Base-by-base conservation (phyloP, 139 green algal genomes). In the Chlorella sp. region DNA sequence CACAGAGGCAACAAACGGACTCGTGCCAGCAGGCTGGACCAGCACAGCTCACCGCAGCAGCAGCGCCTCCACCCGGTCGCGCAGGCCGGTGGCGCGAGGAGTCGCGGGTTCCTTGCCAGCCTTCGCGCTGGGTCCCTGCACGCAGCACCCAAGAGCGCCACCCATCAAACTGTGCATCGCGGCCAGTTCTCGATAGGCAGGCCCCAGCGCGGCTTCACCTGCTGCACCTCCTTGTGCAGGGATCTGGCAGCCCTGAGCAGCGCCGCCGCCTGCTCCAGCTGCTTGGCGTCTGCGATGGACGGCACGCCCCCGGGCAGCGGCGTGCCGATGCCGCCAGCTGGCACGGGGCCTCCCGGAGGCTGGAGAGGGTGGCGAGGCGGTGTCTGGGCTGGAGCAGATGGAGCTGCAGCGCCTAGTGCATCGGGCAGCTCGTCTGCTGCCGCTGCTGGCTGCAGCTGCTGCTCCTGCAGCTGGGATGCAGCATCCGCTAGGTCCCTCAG, bases 281-380 rank as follows among this genome's bases (percentile, higher is more conserved):
- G 50, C 50, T 51, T 42, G 68, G 45, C 25, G 68, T 64, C 64
- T 41, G 51, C 27, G n/a, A n/a, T n/a, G n/a, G n/a, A n/a, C n/a
- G n/a, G n/a, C n/a, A n/a, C n/a, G n/a, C n/a, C n/a, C n/a, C n/a
- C n/a, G n/a, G n/a, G 23, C 6, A 8, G 23, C 45, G 0, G 23
- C 25, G 0, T 48, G 29, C 31, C 17, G 65, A 21, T 40, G 42
- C 25, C n/a, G 68, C 48, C n/a, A n/a, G 27, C 27, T 27, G 41
- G 2, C 67, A 25, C 23, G 48, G 38, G 41, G 40, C 17, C 25
- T 11, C 9, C 40, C 25, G 11, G 63, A 38, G 8, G 19, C 36
- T 23, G 40, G 23, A 8, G 42, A 38, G n/a, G 8, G 21, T 7
- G 23, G 38, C 61, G 1, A 38, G 9, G 8, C 36, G 5, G 2